Conservation (phyloP, 495 filamentous ascomycete genomes). For the Hamigera avellanea region DNA sequence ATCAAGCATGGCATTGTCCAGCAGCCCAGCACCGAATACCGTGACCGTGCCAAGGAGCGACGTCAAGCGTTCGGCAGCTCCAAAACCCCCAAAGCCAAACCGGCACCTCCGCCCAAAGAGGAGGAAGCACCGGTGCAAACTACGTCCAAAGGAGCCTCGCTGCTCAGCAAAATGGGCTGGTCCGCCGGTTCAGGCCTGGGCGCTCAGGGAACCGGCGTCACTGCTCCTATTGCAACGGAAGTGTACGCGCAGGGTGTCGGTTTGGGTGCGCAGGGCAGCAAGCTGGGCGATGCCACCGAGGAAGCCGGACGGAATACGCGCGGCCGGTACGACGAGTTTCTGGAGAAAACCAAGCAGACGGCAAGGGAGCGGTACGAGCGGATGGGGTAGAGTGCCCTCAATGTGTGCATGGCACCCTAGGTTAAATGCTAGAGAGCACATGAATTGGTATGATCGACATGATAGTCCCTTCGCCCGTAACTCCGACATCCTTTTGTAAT, state of each 20-base stretch:
- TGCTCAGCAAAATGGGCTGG: slow-evolving; percentile 91
- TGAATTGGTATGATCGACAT: too few relatives aligned
- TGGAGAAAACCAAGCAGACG: slow-evolving; percentile 66
- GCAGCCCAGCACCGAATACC: slow-evolving; percentile 41
- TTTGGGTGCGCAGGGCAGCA: slow-evolving; percentile 71
- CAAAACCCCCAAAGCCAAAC: slow-evolving; percentile 37
- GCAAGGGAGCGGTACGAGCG: slow-evolving; percentile 69
- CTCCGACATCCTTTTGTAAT: too few relatives aligned
- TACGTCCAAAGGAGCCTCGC: slow-evolving; percentile 68
- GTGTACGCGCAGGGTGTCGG: slow-evolving; percentile 78
- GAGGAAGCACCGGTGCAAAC: slow-evolving; percentile 29
- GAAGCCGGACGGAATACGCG: slow-evolving; percentile 66
- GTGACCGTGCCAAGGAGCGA: slow-evolving; percentile 75
- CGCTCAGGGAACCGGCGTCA: slow-evolving; percentile 64
- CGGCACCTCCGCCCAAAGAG: slow-evolving; percentile 10
- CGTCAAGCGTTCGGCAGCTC: slow-evolving; percentile 63
- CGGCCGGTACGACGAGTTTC: slow-evolving; percentile 58
- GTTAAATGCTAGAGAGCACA: too few relatives aligned
- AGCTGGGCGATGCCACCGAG: slow-evolving; percentile 71
- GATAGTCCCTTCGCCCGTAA: too few relatives aligned
- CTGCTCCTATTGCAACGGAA: slow-evolving; percentile 63
- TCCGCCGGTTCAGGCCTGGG: slow-evolving; percentile 69
- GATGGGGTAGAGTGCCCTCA: slow-evolving; percentile 32
- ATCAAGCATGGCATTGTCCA: slow-evolving; percentile 35
- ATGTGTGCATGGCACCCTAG: neutral